Conservation (phyloP, 1,284 basidiomycete genomes). For the Flammula alnicola region DNA sequence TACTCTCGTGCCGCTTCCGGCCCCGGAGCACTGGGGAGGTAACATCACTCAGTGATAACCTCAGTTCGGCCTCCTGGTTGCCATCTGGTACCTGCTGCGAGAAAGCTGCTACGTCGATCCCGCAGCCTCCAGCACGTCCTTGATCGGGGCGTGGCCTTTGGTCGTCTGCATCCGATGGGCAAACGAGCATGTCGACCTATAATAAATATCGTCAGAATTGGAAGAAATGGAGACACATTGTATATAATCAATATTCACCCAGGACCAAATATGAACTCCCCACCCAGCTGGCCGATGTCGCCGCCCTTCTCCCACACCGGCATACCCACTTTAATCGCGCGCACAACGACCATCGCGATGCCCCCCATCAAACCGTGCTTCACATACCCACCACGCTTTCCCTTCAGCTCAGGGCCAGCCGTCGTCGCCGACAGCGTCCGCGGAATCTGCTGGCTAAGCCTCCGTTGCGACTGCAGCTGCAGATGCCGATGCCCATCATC, state of each 20-base stretch:
- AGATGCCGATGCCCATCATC: constrained; percentile 16
- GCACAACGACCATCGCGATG: constrained; percentile 69
- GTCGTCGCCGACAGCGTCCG: neutral
- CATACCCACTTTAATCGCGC: constrained; percentile 72
- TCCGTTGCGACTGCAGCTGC: neutral
- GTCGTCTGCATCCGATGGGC: constrained; percentile 77
- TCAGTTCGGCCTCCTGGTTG: no score
- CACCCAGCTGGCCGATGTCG: constrained; percentile 79
- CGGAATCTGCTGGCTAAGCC: constrained; percentile 8
- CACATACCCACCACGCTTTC: constrained; percentile 58
- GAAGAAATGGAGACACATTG: no score
- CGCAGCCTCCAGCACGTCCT: constrained; percentile 68
- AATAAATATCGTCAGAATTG: neutral
- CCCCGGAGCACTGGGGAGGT: no score
- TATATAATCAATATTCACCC: constrained; percentile 47
- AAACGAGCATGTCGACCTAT: constrained; percentile 61
- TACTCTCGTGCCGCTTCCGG: no score
- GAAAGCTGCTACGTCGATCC: no score
- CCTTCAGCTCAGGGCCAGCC: constrained; percentile 10
- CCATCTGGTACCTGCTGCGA: no score
- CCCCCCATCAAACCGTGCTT: constrained; percentile 67
- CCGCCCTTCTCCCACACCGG: constrained; percentile 83
- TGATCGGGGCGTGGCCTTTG: constrained; percentile 71
- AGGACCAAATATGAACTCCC: constrained; percentile 87
- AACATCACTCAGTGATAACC: no score